These are phyloP conservation scores for Phytophthora brassicae DNA, from an alignment of 352 stramenopile genomes.

Conservation along the genomic window DNA sequence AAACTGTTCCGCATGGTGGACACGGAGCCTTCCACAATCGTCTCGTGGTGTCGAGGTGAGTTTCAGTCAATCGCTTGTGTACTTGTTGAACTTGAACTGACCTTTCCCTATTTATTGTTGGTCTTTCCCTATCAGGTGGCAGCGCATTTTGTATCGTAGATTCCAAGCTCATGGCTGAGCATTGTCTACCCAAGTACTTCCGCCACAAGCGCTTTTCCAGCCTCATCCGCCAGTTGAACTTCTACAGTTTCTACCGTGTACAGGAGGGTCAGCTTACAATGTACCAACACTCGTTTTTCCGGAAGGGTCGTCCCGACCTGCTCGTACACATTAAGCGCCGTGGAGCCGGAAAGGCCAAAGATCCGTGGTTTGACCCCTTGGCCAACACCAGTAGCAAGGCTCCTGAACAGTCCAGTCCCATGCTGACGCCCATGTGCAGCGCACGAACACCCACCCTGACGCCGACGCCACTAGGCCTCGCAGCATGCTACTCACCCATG, in stretches of 20 bases:
- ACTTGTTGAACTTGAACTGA: not conserved
- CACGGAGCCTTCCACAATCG: conserved; percentile 74
- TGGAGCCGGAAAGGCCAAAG: conserved; percentile 80
- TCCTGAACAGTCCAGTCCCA: conserved; percentile 5
- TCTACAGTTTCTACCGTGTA: conserved; percentile 92
- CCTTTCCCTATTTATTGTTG: conserved; percentile 3
- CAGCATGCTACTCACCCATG: conserved; percentile 76
- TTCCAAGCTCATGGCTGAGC: conserved; percentile 85
- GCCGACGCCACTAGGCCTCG: conserved; percentile 33
- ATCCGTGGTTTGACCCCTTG: conserved; percentile 83
- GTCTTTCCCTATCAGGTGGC: conserved; percentile 42
- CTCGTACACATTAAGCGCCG: conserved; percentile 86
- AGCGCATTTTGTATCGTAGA: conserved; percentile 92
- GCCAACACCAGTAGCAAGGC: conserved; percentile 33
- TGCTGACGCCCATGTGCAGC: conserved; percentile 8
- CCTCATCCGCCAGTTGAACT: conserved; percentile 90
- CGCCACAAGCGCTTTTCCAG: conserved; percentile 88
- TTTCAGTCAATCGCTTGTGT: not conserved
- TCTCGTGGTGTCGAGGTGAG: conserved; percentile 77
- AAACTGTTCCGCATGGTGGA: conserved; percentile 88
- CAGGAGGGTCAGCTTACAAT: conserved; percentile 84
- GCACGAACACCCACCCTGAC: conserved; percentile 31
- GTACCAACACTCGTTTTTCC: conserved; percentile 87
- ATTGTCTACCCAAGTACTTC: conserved; percentile 91
- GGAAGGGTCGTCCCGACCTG: conserved; percentile 76